A percentile compares a stretch with the other conserved stretches of the same genome.
phyloP scores from a whole-genome alignment of 1,284 basidiomycete genomes.

The Ganoderma leucocontextum region DNA sequence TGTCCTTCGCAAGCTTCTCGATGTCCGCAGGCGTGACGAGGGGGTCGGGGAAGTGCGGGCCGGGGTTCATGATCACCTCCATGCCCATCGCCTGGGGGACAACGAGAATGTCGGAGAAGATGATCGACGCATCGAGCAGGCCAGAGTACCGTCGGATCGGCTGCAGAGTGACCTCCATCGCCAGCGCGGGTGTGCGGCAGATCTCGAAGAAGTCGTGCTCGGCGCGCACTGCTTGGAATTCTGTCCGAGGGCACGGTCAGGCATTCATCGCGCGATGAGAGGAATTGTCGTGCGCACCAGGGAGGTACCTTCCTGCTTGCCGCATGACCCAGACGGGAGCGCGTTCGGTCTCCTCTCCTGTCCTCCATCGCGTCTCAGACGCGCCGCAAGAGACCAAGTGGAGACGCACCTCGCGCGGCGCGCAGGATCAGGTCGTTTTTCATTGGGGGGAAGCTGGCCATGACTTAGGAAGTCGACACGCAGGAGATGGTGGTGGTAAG shows the following conservation, averaged over 20 bases:
- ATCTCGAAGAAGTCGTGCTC: conserved; percentile 93
- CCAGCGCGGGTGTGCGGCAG: conserved; percentile 88
- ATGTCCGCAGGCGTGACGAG: conserved; percentile 82
- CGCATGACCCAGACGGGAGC: conserved; percentile 99
- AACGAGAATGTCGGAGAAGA: conserved; percentile 97
- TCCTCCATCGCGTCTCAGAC: conserved; percentile 15
- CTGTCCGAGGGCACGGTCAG: conserved; percentile 49
- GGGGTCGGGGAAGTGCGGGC: conserved; percentile 87
- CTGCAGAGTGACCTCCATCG: conserved; percentile 89
- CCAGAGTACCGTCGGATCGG: conserved; percentile 88
- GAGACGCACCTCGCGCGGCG: conserved; percentile 77
- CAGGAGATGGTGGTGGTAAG: background rate
- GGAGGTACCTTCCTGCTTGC: conserved; percentile 95
- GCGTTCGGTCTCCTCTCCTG: conserved; percentile 88
- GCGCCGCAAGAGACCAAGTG: conserved; percentile 7
- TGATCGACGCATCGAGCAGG: conserved; percentile 92
- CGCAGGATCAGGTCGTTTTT: conserved; percentile 92
- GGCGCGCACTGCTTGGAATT: conserved; percentile 86
- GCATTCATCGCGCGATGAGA: conserved; percentile 1
- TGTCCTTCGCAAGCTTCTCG: conserved; percentile 61
- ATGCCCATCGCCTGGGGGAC: conserved; percentile 96
- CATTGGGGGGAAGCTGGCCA: conserved; percentile 69
- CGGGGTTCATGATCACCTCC: conserved; percentile 93
- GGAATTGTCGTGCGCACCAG: conserved; percentile 65
- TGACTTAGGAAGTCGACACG: conserved; percentile 11